Conservation (phyloP, 305 asterid genomes). For the Ajuga reptans region DNA sequence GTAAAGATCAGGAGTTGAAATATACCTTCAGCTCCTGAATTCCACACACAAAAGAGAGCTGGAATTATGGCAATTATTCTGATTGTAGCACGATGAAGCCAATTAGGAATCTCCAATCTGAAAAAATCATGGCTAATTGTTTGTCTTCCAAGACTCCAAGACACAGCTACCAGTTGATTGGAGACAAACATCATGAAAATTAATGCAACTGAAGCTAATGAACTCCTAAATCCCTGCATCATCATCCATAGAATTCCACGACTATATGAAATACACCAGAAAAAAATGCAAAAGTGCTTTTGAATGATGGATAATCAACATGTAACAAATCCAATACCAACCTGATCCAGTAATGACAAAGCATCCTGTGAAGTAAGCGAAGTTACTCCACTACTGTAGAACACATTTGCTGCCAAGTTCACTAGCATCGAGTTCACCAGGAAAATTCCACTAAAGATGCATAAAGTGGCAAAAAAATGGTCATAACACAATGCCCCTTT, state of each 20-base stretch:
- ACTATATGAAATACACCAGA: conserved; percentile 3
- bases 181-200: conserved; percentile 52
- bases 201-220: conserved; percentile 52
- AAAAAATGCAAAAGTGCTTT: conserved; percentile 13
- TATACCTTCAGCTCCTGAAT: conserved; percentile 80
- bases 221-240: conserved; percentile 66
- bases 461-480: conserved; percentile 70
- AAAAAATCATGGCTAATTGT: conserved; percentile 49
- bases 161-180: conserved; percentile 62
- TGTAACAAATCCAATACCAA: conserved; percentile 27
- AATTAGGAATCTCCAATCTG: conserved; percentile 68
- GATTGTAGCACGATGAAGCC: conserved; percentile 88
- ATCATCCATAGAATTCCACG: conserved; percentile 18
- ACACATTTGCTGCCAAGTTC: conserved; percentile 65
- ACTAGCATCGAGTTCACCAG: conserved; percentile 57
- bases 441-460: conserved; percentile 79
- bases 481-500: conserved; percentile 57
- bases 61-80: conserved; percentile 70
- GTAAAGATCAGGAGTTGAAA: conserved; percentile 69
- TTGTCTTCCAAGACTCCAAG: conserved; percentile 76
- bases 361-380: conserved; percentile 77
- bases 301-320: not conserved
- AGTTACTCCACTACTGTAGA: conserved; percentile 55
- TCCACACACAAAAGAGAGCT: conserved; percentile 70
- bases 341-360: conserved; percentile 85